Conservation (phyloP, 2,329 filamentous ascomycete species). For the Aspergillus brasiliensis region DNA sequence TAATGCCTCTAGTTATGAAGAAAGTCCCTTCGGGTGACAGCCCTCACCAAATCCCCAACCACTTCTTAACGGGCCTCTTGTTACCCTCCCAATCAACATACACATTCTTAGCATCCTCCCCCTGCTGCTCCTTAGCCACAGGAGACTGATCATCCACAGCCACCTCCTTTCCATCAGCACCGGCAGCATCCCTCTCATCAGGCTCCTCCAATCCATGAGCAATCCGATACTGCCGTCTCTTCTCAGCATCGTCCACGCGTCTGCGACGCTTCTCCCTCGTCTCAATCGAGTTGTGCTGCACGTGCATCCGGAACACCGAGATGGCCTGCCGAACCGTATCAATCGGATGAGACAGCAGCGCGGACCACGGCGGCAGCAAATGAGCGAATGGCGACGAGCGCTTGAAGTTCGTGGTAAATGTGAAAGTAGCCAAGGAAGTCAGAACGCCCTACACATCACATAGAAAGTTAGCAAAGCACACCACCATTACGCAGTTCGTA, state of each 20-base stretch:
- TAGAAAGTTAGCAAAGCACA: not conserved
- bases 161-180: conserved; percentile 19
- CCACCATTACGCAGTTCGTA: no score
- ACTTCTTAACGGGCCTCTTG: conserved; percentile 70
- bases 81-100: conserved; percentile 43
- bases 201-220: conserved; percentile 74
- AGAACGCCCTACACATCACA: conserved; percentile 62
- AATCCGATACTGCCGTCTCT: conserved; percentile 81
- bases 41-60: conserved; percentile 76
- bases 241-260: conserved; percentile 81
- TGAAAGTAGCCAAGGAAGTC: conserved; percentile 67
- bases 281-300: conserved; percentile 68
- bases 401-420: conserved; percentile 77
- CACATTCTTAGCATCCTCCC: conserved; percentile 28
- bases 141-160: conserved; percentile 41
- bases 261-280: conserved; percentile 71
- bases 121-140: conserved; percentile 40
- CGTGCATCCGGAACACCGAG: conserved; percentile 75
- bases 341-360: conserved; percentile 70
- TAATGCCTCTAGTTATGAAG: not conserved
- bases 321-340: conserved; percentile 65
- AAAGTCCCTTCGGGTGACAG: not conserved
- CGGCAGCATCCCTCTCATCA: conserved; percentile 29
- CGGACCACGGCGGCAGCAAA: conserved; percentile 71
- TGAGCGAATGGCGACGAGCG: conserved; percentile 76